Percentiles rank a stretch among this genome's conserved stretches.
These are phyloP conservation scores for Colletotrichum salicis DNA, from an alignment of 2,329 filamentous ascomycete genomes.

Conservation along the genomic window DNA sequence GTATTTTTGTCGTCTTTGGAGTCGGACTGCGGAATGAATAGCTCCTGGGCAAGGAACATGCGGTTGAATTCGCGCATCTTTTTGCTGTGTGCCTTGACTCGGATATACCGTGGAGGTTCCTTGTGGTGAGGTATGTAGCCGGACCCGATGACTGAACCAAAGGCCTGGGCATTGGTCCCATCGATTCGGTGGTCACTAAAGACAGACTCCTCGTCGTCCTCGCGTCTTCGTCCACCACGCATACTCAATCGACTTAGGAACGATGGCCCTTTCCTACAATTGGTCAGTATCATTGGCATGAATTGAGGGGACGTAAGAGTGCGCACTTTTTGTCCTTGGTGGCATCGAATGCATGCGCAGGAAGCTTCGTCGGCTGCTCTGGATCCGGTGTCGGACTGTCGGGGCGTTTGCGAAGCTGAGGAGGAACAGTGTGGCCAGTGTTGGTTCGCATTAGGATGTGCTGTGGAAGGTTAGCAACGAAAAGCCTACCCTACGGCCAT, in stretches of 20 bases:
- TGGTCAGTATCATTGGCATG: conserved; percentile 3
- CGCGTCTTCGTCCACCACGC: conserved; percentile 79
- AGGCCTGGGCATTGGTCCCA: conserved; percentile 84
- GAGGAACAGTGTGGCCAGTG: conserved; percentile 67
- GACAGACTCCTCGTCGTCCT: conserved; percentile 76
- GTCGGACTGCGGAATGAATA: conserved; percentile 53
- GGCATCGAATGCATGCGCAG: conserved; percentile 53
- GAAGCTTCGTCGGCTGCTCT: conserved; percentile 50
- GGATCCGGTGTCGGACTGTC: conserved; percentile 61
- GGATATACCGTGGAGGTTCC: conserved; percentile 90
- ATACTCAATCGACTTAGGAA: conserved; percentile 87
- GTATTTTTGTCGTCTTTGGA: conserved; percentile 43
- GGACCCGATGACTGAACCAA: conserved; percentile 78
- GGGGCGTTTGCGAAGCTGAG: conserved; percentile 63
- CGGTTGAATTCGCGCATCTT: conserved; percentile 84
- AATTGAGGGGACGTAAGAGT: too few relatives aligned
- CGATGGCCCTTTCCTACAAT: conserved; percentile 80
- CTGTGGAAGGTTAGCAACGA: conserved; percentile 45
- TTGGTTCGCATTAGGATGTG: conserved; percentile 76
- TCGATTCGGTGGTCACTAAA: conserved; percentile 75
- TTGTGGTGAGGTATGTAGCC: conserved; percentile 86
- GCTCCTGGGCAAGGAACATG: conserved; percentile 90
- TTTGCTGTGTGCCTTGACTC: conserved; percentile 83
- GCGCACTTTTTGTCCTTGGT: conserved; percentile 74
- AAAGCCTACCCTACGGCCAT: too few relatives aligned